phyloP scores from a whole-genome alignment of 139 green algal species.

The Micractinium conductrix region DNA sequence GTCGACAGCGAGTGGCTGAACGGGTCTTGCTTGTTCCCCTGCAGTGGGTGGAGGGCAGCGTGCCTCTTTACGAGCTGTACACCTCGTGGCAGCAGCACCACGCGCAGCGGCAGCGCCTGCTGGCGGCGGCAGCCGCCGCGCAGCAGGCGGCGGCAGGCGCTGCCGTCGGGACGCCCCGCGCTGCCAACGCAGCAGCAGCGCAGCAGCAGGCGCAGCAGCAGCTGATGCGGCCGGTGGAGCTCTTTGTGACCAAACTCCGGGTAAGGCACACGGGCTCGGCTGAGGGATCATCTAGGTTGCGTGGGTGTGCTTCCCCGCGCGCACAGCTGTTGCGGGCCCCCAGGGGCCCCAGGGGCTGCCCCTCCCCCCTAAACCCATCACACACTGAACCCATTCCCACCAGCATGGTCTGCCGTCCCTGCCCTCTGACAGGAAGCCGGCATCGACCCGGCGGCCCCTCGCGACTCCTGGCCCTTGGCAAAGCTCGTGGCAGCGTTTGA shows the following conservation, averaged over 20 bases:
- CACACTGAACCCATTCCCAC: too few species aligned
- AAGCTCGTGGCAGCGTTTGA: slow-evolving; percentile 46
- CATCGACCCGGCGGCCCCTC: slow-evolving; percentile 26
- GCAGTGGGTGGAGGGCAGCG: slow-evolving; percentile 81
- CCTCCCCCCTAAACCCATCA: too few species aligned
- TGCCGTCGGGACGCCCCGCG: slow-evolving; percentile 43
- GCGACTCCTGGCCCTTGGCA: slow-evolving; percentile 54
- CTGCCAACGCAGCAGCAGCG: neutral
- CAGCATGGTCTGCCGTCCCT: neutral
- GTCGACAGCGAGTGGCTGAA: too few species aligned
- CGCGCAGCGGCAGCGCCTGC: slow-evolving; percentile 55
- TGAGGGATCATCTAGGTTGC: too few species aligned
- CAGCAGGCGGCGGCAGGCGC: slow-evolving; percentile 55
- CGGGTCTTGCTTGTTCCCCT: neutral
- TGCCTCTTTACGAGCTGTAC: slow-evolving; percentile 84
- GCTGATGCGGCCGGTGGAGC: slow-evolving; percentile 37
- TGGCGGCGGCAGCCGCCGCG: slow-evolving; percentile 49
- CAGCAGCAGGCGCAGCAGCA: slow-evolving; percentile 45
- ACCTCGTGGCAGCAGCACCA: slow-evolving; percentile 72
- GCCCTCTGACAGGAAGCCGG: neutral
- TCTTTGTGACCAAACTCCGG: slow-evolving; percentile 60
- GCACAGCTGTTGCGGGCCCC: too few species aligned
- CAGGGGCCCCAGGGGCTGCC: too few species aligned
- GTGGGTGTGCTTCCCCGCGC: too few species aligned
- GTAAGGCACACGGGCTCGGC: neutral